Evolutionary conservation across 1,139 yeast genomes (phyloP), one percentile per base, ranked within the genome.

Genomic region (Saccharomyces hybrid): DNA sequence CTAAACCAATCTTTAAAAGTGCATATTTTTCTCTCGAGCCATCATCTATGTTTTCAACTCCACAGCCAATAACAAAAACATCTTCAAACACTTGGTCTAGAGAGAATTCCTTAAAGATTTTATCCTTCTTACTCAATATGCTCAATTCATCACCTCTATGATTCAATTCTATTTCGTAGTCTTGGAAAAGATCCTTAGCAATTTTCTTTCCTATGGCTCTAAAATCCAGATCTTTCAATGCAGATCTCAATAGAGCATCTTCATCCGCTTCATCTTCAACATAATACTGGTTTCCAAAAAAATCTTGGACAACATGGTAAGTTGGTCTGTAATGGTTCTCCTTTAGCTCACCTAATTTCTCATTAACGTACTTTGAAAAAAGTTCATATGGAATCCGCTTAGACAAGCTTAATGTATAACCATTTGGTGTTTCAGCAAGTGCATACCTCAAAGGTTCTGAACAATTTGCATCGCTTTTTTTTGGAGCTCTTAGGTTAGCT

Each of bases 271-370:
- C 57, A 29, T 64, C 63, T 49, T 59, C 59, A 41, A 65, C 61
- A 46, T 62, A 64, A 48, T 57, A 65, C 41, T 63, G 60, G 53
- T 62, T 64, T 41, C 69, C 69, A 50, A 64, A 65, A 26, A 64
- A 48, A 53, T 65, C 69, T 16, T 59, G 56, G 5, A 64, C 68
- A 13, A 63, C 41, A 14, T 53, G 59, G 53, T 61, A 66, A 9
- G 51, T 50, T 50, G 69, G 69, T 26, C 51, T 51, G 47, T 59
- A 53, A 16, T 48, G 5, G 23, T 48, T 50, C 38, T 60, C 56
- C 41, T 57, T 56, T 20, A 61, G 32, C 31, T 55, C 56, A 23
- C 47, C 29, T 7, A 63, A 38, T 27, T 57, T 52, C 4, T 52
- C 34, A 23, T 59, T 55, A 42, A 64, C 52, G 6, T 59, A 62